Evolutionary conservation across 108 stramenopile species (phyloP), one percentile per base, ranked within the genome.

Genomic region (Bacterosira constricta): DNA sequence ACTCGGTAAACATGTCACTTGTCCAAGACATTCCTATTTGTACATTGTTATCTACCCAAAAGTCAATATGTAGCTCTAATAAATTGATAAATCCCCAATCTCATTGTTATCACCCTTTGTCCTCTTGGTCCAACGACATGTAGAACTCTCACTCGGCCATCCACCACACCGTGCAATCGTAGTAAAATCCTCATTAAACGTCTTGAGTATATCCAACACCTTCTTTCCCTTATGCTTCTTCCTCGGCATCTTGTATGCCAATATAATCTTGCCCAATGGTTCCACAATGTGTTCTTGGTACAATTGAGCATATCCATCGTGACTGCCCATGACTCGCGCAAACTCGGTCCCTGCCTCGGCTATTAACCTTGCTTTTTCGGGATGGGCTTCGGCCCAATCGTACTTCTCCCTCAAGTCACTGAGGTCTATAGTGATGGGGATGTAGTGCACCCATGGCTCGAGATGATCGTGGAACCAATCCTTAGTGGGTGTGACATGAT

Each of bases 371-470:
- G 72, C 72, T 18, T 56, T 36, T 3, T 54, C 38, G 20, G 63
- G 72, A 57, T 73, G 53, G 30, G 30, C 18, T 21, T 71, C 70
- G 23, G 70, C 70, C 70, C 70, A 71, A 63, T 63, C 70, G 37
- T 63, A 71, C 42, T 65, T 73, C 34, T 65, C 54, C 17, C 38
- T 64, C 41, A 73, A 34, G 25, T 73, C 72, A 13, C 54, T 41
- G 10, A 73, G 54, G 27, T 73, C 72, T 9, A 55, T 34, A 6
- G 42, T 49, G 6, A 73, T 42, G 12, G 72, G 72, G 42, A 83
- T 73, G 50, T 79, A 83, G 39, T 83, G 71, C 47, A 73, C 76
- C 52, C 57, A 79, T 2, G 82, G 77, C 20, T 44, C 51, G 32
- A 82, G 55, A 26, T 66, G 36, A 11, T 61, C 30, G 34, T 69